A percentile compares a stretch with the other conserved stretches of the same genome.
Evolutionary conservation across 305 asterid genomes (phyloP).

Genomic region (Andrographis paniculata): DNA sequence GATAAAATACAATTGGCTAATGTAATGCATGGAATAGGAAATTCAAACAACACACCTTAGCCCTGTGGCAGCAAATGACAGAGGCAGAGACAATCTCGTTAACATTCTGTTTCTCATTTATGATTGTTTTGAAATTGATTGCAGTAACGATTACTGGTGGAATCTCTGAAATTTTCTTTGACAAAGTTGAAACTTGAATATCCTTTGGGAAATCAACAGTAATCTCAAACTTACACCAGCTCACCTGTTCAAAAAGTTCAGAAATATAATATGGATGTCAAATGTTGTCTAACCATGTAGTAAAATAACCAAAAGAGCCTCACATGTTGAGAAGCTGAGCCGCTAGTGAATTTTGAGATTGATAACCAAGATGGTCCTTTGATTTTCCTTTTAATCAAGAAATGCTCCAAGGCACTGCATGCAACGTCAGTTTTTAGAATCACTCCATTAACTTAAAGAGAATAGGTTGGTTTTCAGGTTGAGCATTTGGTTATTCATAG

Average conservation of each 20-base stretch:
- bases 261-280: conserved; percentile 4
- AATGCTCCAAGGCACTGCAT: conserved; percentile 84
- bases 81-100: conserved; percentile 95
- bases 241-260: conserved; percentile 52
- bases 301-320: conserved; percentile 23
- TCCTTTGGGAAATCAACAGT: conserved; percentile 66
- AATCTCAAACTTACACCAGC: conserved; percentile 99
- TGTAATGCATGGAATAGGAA: conserved; percentile 20
- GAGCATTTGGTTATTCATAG: conserved; percentile 8
- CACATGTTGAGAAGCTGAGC: conserved; percentile 59
- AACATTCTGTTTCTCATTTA: conserved; percentile 68
- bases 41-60: conserved; percentile 55
- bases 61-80: conserved; percentile 84
- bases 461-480: not conserved
- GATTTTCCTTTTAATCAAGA: conserved; percentile 80
- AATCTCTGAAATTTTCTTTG: conserved; percentile 44
- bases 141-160: conserved; percentile 89
- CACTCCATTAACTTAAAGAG: not conserved
- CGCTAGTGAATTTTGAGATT: conserved; percentile 63
- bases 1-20: conserved; percentile 1
- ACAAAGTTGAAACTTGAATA: conserved; percentile 50
- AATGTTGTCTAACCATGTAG: conserved; percentile 10
- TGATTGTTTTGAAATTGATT: conserved; percentile 74
- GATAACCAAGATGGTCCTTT: conserved; percentile 98
- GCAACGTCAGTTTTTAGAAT: conserved; percentile 18